A percentile compares a stretch with the other conserved stretches of the same genome.
Conservation (phyloP, 371 early-diverging fungal genomes). For the Mortierella sp. region DNA sequence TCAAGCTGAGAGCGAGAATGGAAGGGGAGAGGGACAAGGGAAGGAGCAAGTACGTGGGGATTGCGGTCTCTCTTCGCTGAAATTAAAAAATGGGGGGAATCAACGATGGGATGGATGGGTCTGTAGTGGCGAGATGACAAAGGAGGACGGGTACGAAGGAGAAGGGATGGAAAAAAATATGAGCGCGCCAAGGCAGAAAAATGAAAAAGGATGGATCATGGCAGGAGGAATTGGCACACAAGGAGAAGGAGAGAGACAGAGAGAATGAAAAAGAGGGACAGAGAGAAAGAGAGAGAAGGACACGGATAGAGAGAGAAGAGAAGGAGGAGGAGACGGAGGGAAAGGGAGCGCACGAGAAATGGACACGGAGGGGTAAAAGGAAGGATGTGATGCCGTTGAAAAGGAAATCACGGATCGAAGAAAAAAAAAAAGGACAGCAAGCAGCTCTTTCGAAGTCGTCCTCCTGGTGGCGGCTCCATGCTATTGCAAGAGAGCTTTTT, state of each 20-base stretch:
- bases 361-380: constrained; percentile 4
- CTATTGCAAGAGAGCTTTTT: background rate
- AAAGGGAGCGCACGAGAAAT: constrained; percentile 1
- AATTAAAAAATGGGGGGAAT: constrained; percentile 4
- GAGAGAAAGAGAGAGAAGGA: background rate
- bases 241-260: constrained; percentile 12
- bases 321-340: background rate
- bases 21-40: background rate
- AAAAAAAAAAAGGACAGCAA: background rate
- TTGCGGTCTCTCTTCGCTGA: background rate
- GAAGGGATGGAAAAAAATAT: constrained; percentile 1
- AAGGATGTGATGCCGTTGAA: constrained; percentile 1
- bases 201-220: background rate
- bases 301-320: background rate
- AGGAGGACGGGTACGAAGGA: constrained; percentile 23
- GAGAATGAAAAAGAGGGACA: constrained; percentile 11
- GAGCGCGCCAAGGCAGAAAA: constrained; percentile 21
- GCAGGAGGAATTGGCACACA: constrained; percentile 1
- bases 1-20: constrained; percentile 2
- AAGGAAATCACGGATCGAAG: background rate
- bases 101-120: background rate
- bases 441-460: background rate
- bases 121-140: constrained; percentile 26
- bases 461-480: constrained; percentile 5
- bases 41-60: background rate